Conservation (phyloP, 371 early-diverging fungal species). For the Mortierella sp. region DNA sequence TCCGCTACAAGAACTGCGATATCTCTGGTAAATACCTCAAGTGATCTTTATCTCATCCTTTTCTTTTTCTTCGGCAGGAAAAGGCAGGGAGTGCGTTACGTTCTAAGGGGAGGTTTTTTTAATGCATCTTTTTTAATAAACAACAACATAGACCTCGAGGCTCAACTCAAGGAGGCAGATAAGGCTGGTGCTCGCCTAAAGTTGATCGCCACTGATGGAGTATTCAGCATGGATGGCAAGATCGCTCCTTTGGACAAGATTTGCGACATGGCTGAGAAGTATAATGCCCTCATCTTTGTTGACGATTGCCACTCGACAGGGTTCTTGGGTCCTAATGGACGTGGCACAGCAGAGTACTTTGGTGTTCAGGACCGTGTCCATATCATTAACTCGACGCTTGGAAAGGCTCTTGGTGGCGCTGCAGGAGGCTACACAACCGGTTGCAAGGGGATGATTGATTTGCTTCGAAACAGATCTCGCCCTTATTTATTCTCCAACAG, state of each 20-base stretch:
- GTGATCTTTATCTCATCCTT: too few species aligned
- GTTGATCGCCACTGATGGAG: slow-evolving; percentile 74
- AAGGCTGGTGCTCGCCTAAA: slow-evolving; percentile 64
- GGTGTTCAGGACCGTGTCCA: slow-evolving; percentile 69
- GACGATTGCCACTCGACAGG: slow-evolving; percentile 79
- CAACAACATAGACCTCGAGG: slow-evolving; percentile 59
- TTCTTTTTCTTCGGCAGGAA: too few species aligned
- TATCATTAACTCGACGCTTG: slow-evolving; percentile 74
- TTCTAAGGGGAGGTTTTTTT: background rate
- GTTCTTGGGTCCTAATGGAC: slow-evolving; percentile 69
- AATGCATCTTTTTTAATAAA: background rate
- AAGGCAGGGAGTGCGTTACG: too few species aligned
- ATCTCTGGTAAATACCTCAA: slow-evolving; percentile 47
- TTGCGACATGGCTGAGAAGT: slow-evolving; percentile 73
- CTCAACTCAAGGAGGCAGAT: slow-evolving; percentile 60
- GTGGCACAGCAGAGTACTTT: slow-evolving; percentile 71
- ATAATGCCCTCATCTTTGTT: slow-evolving; percentile 70
- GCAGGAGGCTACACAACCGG: slow-evolving; percentile 75
- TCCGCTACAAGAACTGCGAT: slow-evolving; percentile 70
- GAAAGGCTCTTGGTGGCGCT: slow-evolving; percentile 77
- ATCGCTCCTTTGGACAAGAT: slow-evolving; percentile 70
- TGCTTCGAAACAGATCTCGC: slow-evolving; percentile 69
- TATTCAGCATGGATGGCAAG: slow-evolving; percentile 77
- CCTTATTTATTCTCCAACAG: slow-evolving; percentile 78
- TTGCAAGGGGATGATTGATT: slow-evolving; percentile 59